Base-by-base conservation (phyloP, 1,284 basidiomycete genomes). In the Cronartium quercuum region DNA sequence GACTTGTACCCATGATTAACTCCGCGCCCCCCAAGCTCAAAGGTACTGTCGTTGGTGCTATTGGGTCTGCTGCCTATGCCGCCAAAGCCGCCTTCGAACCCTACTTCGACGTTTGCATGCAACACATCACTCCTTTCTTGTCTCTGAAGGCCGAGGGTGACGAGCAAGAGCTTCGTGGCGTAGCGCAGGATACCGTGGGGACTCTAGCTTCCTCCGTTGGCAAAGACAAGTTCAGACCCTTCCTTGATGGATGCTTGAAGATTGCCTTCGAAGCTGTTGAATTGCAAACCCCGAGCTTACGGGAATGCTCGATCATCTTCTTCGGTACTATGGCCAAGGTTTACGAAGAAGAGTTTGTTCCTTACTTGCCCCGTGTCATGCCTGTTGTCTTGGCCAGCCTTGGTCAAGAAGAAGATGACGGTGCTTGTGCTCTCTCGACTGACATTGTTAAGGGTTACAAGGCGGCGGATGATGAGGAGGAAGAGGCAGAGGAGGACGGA, bases 121-220 rank as follows among this genome's bases (percentile, higher is more conserved):
- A 88, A 78, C 89, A 89, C 76, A 87, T 99, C 78, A 88, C 91
- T 78, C 91, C 91, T 79, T 85, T 86, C 83, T 91, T 98, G 84
- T 86, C 91, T 66, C 85, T 91, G 58, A 88, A 92, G 57, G 92
- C 93, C 79, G 91, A 90, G 58, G 91, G 93, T 81, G 92, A 94
- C 81, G 89, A 88, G 78, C 83, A 83, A 78, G 94, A 98, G 80
- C 87, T 99, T 58, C 91, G 96, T 77, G 96, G 96, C 58, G 96
- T 98, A 81, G 91, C 95, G 35, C 97, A 96, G 87, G 96, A 98
- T 84, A 94, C 96, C 44, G 90, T 98, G 77, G 96, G 96, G 64
- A 98, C 96, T 0, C 92, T 99, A 78, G 92, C 95, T 42, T 96
- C 98, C 83, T 94, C 96, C 15, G 92, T 98, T 68, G 96, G 96